Conservation (phyloP, 805 yeast genomes). For the Suhomyces kilbournensis region DNA sequence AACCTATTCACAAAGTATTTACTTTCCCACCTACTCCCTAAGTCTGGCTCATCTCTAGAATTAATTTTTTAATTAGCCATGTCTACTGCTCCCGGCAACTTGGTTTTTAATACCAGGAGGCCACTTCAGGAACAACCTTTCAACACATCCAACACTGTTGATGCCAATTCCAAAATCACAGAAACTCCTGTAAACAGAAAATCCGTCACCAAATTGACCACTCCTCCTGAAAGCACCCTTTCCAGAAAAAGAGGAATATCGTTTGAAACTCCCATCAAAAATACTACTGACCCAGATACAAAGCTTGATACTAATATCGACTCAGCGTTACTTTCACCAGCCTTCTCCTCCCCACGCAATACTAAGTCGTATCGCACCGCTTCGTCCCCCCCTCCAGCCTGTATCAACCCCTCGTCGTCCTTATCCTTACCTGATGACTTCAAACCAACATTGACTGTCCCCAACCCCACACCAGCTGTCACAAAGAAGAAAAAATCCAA, state of each 20-base stretch:
- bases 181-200: conserved; percentile 26
- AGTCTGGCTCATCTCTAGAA: not conserved
- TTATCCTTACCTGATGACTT: conserved; percentile 5
- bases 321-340: conserved; percentile 34
- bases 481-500: conserved; percentile 26
- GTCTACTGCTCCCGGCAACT: conserved; percentile 6
- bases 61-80: not conserved
- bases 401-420: conserved; percentile 13
- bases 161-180: conserved; percentile 6
- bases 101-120: conserved; percentile 4
- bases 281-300: not conserved
- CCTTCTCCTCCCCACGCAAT: conserved; percentile 49
- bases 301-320: not conserved
- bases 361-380: not conserved
- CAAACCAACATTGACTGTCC: conserved; percentile 7
- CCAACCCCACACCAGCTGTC: not conserved
- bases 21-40: not conserved
- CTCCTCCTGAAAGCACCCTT: conserved; percentile 34
- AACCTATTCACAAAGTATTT: too few relatives aligned
- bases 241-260: conserved; percentile 12
- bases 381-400: conserved; percentile 13
- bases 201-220: conserved; percentile 25
- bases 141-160: conserved; percentile 5
- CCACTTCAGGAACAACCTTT: conserved; percentile 12
- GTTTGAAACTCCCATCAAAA: conserved; percentile 16